Percentiles rank a stretch among this genome's conserved stretches.
phyloP scores from a whole-genome alignment of 305 asterid genomes.

The Fraxinus paxiana region DNA sequence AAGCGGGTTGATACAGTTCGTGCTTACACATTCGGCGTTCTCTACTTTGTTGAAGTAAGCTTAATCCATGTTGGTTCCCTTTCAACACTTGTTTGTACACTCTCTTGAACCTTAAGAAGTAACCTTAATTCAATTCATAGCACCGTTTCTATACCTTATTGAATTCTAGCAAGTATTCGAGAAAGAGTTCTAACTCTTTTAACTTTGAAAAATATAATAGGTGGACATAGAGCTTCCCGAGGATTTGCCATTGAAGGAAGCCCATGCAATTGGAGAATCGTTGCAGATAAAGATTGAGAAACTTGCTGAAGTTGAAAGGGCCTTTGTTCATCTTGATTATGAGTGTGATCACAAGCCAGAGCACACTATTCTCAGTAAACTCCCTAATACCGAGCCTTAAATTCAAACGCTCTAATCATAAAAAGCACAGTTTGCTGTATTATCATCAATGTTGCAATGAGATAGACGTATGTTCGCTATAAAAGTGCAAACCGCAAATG shows the following conservation, averaged over 20 bases:
- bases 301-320: conserved; percentile 42
- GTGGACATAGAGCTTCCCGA: conserved; percentile 77
- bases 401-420: neutral
- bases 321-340: conserved; percentile 64
- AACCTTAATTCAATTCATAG: neutral
- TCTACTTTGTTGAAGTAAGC: conserved; percentile 75
- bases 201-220: conserved; percentile 23
- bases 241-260: conserved; percentile 64
- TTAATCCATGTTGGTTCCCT: neutral
- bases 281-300: conserved; percentile 67
- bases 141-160: neutral
- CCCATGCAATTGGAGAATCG: conserved; percentile 66
- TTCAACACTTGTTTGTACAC: neutral
- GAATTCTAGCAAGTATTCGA: neutral
- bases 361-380: conserved; percentile 33
- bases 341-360: conserved; percentile 52
- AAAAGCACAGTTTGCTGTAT: neutral
- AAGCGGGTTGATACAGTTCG: conserved; percentile 81
- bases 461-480: neutral
- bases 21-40: conserved; percentile 80
- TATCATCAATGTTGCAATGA: neutral
- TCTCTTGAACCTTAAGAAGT: neutral
- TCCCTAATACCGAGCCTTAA: conserved; percentile 25
- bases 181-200: neutral
- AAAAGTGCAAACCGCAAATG: too few relatives aligned